Conservation (phyloP, 768 basidiomycete species). For the Naematelia aurantialba region DNA sequence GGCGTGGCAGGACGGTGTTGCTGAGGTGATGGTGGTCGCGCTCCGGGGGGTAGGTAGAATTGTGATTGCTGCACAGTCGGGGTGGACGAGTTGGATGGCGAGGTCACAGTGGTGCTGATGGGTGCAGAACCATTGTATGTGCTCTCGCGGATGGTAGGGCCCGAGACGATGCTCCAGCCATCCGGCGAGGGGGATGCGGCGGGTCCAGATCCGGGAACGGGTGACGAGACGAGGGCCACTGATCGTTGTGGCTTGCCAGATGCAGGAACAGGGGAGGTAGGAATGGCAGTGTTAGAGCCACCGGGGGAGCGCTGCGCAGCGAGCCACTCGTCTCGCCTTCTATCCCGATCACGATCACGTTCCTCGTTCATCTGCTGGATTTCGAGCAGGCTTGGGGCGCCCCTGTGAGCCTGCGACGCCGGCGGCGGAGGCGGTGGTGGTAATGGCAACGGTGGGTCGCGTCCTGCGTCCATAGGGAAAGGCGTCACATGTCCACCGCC, state of each 20-base stretch:
- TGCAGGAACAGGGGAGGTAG: no score
- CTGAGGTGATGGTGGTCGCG: conserved; percentile 40
- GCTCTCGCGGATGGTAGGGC: not conserved
- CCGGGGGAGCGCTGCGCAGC: conserved; percentile 4
- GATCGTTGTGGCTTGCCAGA: no score
- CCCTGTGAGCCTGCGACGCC: conserved; percentile 17
- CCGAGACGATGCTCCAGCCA: conserved; percentile 12
- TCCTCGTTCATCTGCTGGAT: conserved; percentile 26
- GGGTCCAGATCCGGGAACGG: not conserved
- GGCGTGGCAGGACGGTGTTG: conserved; percentile 18
- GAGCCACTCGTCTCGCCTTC: conserved; percentile 1
- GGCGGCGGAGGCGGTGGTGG: conserved; percentile 12
- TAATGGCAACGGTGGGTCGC: conserved; percentile 9
- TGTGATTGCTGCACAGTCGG: not conserved
- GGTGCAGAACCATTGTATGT: not conserved
- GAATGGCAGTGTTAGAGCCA: no score
- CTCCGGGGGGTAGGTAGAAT: conserved; percentile 41
- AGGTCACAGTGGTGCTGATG: not conserved
- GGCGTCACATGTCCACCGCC: conserved; percentile 23
- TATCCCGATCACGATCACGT: conserved; percentile 18
- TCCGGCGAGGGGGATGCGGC: conserved; percentile 8
- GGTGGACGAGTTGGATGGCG: conserved; percentile 5
- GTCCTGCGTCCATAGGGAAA: conserved; percentile 31
- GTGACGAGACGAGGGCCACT: no score
- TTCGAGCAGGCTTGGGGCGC: conserved; percentile 26